Percentiles rank a stretch among this genome's conserved stretches.
phyloP scores from a whole-genome alignment of 352 stramenopile species.

The Globisporangium apiculatum region DNA sequence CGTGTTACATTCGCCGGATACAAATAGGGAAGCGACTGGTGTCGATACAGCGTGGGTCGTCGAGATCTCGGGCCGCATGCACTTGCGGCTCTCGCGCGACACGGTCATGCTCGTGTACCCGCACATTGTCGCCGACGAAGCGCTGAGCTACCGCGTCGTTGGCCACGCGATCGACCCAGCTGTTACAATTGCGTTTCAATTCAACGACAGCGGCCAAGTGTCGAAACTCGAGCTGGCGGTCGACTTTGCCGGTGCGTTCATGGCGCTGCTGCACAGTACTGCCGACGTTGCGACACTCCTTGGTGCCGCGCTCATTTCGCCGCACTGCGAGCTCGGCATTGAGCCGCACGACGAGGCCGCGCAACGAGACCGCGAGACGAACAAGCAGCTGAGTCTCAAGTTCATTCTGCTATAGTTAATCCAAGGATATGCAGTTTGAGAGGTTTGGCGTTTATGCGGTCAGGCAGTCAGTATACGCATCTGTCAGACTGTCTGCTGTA shows the following conservation, averaged over 20 bases:
- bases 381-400: conserved; percentile 67
- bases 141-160: conserved; percentile 39
- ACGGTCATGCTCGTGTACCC: conserved; percentile 67
- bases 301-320: conserved; percentile 41
- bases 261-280: conserved; percentile 28
- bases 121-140: conserved; percentile 47
- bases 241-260: conserved; percentile 52
- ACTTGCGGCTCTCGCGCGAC: conserved; percentile 55
- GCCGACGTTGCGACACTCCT: conserved; percentile 29
- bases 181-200: conserved; percentile 44
- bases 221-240: conserved; percentile 47
- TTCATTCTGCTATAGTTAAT: conserved; percentile 47
- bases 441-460: no score
- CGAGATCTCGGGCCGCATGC: conserved; percentile 24
- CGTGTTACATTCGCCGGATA: conserved; percentile 21
- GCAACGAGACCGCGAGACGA: conserved; percentile 21
- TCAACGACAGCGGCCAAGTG: conserved; percentile 40
- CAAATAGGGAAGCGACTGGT: no score
- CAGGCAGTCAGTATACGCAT: no score
- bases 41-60: conserved; percentile 19
- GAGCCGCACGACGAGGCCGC: conserved; percentile 37
- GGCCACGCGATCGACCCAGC: conserved; percentile 52
- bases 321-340: conserved; percentile 45
- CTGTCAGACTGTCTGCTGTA: no score
- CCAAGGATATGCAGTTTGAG: no score